Evolutionary conservation across 768 basidiomycete species (phyloP).

Genomic region (Rhodotorula graminis): DNA sequence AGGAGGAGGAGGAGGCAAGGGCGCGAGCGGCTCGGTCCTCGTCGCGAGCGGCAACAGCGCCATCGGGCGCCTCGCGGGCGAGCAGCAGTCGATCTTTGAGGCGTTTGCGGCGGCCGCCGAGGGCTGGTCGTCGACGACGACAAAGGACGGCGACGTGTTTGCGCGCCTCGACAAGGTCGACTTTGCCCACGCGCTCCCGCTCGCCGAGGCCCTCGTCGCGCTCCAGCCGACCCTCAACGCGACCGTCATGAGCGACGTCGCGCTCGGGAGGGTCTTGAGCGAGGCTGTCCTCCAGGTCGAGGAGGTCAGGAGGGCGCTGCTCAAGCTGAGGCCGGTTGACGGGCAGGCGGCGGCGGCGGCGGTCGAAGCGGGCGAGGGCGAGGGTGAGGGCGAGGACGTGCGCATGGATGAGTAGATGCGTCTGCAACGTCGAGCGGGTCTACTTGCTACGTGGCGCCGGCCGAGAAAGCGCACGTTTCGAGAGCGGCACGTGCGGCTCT

Average conservation of each 20-base stretch:
- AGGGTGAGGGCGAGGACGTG: background rate
- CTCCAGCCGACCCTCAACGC: constrained; percentile 13
- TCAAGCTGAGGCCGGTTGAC: background rate
- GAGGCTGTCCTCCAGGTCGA: constrained; percentile 22
- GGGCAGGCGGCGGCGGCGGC: background rate
- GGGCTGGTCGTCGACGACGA: background rate
- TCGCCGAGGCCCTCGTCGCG: constrained; percentile 18
- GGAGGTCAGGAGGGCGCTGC: background rate
- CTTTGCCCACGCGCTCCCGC: constrained; percentile 6
- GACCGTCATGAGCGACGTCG: constrained; percentile 30
- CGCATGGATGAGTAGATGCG: background rate
- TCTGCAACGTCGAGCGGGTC: too few relatives aligned
- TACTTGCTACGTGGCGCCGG: too few relatives aligned
- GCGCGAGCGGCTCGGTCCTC: background rate
- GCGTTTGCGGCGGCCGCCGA: constrained; percentile 31
- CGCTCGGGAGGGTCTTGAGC: constrained; percentile 30
- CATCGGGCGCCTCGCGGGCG: constrained; percentile 25
- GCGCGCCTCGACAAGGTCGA: constrained; percentile 32
- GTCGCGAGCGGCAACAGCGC: constrained; percentile 23
- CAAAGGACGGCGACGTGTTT: constrained; percentile 8
- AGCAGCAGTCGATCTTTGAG: constrained; percentile 34
- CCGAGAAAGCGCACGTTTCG: too few relatives aligned
- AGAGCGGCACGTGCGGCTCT: too few relatives aligned
- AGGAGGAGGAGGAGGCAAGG: background rate
- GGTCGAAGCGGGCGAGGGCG: too few relatives aligned